Conservation (phyloP, 164 flowering plant genomes). For the Malania oleifera region DNA sequence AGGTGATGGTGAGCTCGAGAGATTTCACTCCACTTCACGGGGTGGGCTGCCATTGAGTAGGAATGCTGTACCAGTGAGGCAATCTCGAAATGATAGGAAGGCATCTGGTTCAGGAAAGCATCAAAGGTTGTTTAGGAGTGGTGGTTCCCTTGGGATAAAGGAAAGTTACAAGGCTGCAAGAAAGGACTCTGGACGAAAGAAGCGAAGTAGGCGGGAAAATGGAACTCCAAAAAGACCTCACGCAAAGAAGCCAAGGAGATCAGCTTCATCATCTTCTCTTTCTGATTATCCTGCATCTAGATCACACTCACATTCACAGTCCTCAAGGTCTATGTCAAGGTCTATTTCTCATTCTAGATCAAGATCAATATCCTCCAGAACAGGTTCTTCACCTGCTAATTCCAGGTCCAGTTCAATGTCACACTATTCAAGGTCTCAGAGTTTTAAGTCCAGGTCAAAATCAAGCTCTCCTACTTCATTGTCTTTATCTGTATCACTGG, state of each 20-base stretch:
- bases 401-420: slow-evolving; percentile 24
- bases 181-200: slow-evolving; percentile 19
- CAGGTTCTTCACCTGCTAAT: no score
- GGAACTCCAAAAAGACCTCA: slow-evolving; percentile 15
- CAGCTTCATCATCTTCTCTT: slow-evolving; percentile 16
- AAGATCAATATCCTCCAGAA: slow-evolving; percentile 14
- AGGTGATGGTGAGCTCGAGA: slow-evolving; percentile 16
- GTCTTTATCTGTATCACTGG: slow-evolving; percentile 26
- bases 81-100: slow-evolving; percentile 10
- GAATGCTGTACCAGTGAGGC: slow-evolving; percentile 11
- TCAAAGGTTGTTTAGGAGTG: slow-evolving; percentile 6
- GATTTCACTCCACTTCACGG: slow-evolving; percentile 13
- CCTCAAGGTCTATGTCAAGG: slow-evolving; percentile 16
- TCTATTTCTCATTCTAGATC: neutral
- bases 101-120: slow-evolving; percentile 15
- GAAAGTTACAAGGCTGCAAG: slow-evolving; percentile 10
- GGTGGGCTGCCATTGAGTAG: slow-evolving; percentile 10
- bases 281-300: slow-evolving; percentile 23
- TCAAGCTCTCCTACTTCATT: slow-evolving; percentile 28
- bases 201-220: slow-evolving; percentile 19
- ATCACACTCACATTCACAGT: slow-evolving; percentile 26
- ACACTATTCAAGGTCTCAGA: no score
- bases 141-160: slow-evolving; percentile 7
- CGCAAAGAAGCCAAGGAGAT: slow-evolving; percentile 20
- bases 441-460: slow-evolving; percentile 20